Evolutionary conservation across 164 flowering plant species (phyloP).

Genomic region (Stephania yunnanensis): DNA sequence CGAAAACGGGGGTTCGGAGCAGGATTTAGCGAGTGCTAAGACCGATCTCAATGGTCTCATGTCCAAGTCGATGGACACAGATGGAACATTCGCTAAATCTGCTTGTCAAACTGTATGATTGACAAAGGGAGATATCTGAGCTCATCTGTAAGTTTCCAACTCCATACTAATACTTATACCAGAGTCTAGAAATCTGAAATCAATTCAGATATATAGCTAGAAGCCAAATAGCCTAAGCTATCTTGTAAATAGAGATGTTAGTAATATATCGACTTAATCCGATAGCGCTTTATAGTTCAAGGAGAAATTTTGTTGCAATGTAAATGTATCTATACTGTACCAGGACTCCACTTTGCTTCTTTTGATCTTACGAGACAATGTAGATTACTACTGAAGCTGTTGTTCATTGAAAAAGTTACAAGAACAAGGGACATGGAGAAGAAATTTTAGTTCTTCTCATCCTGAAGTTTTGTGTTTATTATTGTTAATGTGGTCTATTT

Average conservation of each 20-base stretch:
- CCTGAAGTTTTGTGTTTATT: no score
- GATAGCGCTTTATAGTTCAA: background rate
- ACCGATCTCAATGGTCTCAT: conserved; percentile 11
- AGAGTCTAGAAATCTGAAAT: background rate
- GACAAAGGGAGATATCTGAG: background rate
- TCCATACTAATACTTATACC: background rate
- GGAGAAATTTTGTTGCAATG: background rate
- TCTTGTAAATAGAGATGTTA: background rate
- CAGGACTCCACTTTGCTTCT: background rate
- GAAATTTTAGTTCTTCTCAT: no score
- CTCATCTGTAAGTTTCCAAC: conserved; percentile 15
- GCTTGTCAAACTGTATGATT: conserved; percentile 22
- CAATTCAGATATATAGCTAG: background rate
- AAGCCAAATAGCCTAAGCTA: background rate
- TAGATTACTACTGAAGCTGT: background rate
- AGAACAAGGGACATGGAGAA: no score
- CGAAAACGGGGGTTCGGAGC: conserved; percentile 14
- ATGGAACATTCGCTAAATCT: conserved; percentile 21
- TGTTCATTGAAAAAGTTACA: no score
- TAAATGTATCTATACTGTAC: background rate
- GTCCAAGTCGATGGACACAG: conserved; percentile 12
- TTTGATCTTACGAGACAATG: background rate
- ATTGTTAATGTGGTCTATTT: no score
- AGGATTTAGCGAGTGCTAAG: background rate
- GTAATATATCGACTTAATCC: background rate